These are phyloP conservation scores for Dipteronia dyeriana DNA, from an alignment of 345 rosid genomes.

Conservation along the genomic window DNA sequence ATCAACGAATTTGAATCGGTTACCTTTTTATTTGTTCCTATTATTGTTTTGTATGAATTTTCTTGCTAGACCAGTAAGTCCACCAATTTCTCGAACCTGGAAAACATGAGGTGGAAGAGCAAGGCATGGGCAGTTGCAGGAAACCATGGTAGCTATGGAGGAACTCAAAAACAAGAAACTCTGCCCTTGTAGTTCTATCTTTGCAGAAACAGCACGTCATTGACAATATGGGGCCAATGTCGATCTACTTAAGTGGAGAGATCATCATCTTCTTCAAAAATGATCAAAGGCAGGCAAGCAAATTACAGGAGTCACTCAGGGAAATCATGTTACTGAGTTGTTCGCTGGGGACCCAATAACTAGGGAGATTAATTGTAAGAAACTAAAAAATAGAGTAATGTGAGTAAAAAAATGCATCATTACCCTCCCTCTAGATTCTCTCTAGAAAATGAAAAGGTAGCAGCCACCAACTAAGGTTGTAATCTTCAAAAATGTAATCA, in stretches of 20 bases:
- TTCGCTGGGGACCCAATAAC: conserved; percentile 18
- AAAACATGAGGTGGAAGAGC: conserved; percentile 20
- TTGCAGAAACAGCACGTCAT: conserved; percentile 2
- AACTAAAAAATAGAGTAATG: too few species aligned
- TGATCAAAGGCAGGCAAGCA: not conserved
- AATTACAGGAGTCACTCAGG: not conserved
- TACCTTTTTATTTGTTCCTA: too few species aligned
- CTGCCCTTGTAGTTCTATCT: not conserved
- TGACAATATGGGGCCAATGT: conserved; percentile 11
- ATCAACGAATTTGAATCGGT: too few species aligned
- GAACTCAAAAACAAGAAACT: conserved; percentile 11
- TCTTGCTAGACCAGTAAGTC: too few species aligned
- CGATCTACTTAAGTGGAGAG: conserved; percentile 12
- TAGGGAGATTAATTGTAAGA: not conserved
- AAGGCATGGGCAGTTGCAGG: conserved; percentile 25
- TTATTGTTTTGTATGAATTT: too few species aligned
- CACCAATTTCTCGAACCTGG: not conserved
- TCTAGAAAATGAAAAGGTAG: too few species aligned
- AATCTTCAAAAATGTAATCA: too few species aligned
- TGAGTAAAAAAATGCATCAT: not conserved
- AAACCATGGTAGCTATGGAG: conserved; percentile 21
- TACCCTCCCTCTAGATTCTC: too few species aligned
- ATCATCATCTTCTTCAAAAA: not conserved
- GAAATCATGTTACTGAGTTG: conserved; percentile 11
- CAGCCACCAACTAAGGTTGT: too few species aligned